These are phyloP conservation scores for Cafeteria roenbergensis DNA, from an alignment of 108 stramenopile species.

Conservation along the genomic window DNA sequence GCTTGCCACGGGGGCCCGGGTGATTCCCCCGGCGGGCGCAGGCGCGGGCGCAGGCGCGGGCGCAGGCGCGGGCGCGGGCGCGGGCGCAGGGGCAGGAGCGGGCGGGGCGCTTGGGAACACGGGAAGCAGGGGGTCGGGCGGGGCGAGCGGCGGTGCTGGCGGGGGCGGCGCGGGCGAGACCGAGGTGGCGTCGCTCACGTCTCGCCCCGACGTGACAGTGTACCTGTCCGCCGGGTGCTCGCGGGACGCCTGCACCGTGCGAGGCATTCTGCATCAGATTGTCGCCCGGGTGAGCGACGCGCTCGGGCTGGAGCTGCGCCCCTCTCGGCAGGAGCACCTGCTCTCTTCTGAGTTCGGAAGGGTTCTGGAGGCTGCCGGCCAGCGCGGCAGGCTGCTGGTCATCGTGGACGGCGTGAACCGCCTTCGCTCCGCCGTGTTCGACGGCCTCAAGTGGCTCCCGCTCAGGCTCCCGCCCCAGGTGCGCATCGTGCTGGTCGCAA, in stretches of 20 bases:
- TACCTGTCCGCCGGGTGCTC: background rate
- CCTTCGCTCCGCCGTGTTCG: background rate
- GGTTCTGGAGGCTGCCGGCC: background rate
- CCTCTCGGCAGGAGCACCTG: background rate
- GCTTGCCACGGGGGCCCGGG: no score
- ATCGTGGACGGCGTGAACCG: background rate
- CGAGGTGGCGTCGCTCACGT: background rate
- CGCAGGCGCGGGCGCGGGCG: background rate
- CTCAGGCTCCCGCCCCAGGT: background rate
- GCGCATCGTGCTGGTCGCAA: background rate
- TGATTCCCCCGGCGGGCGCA: no score
- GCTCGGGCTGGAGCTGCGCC: background rate
- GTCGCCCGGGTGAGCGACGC: background rate
- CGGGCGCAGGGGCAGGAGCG: background rate
- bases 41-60: no score
- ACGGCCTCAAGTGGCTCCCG: background rate
- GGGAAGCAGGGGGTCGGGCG: background rate
- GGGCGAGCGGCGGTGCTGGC: background rate
- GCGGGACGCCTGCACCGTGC: background rate
- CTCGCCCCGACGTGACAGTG: background rate
- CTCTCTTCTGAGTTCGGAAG: background rate
- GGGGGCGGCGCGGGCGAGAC: no score
- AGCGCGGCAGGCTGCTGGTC: background rate
- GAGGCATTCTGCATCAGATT: background rate
- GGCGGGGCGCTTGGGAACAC: background rate